These are phyloP conservation scores for Strobilomyces echinocephalus DNA, from an alignment of 768 basidiomycete genomes.

Conservation along the genomic window DNA sequence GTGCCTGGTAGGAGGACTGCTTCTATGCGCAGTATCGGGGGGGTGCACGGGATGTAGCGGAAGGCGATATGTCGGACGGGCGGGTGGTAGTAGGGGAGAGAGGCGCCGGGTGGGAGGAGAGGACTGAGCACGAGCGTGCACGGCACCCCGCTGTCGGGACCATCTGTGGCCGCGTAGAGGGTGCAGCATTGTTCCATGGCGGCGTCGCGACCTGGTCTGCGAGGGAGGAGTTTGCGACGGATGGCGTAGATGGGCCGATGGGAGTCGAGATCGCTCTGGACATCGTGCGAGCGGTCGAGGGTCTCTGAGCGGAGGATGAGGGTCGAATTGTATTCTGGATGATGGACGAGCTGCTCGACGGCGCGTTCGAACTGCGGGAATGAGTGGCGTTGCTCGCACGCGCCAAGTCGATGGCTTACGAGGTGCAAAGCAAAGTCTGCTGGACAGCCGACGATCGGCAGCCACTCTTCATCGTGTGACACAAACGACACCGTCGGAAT, in stretches of 20 bases:
- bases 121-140: constrained; percentile 56
- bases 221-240: constrained; percentile 67
- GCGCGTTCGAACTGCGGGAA: constrained; percentile 64
- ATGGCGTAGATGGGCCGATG: constrained; percentile 46
- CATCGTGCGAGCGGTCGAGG: constrained; percentile 37
- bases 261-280: constrained; percentile 30
- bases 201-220: constrained; percentile 71
- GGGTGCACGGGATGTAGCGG: constrained; percentile 47
- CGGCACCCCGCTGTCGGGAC: constrained; percentile 24
- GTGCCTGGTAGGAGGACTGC: constrained; percentile 37
- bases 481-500: constrained; percentile 1
- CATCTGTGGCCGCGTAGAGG: constrained; percentile 43
- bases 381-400: not conserved
- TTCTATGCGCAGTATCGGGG: constrained; percentile 21
- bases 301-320: constrained; percentile 84
- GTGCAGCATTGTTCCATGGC: constrained; percentile 75
- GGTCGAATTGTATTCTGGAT: constrained; percentile 91
- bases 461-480: constrained; percentile 16
- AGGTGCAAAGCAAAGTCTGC: constrained; percentile 41
- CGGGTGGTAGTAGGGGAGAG: constrained; percentile 89
- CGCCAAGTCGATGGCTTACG: constrained; percentile 27
- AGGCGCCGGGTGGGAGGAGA: constrained; percentile 38
- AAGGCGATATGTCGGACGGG: constrained; percentile 76
- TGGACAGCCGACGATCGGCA: constrained; percentile 38
- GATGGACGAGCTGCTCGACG: constrained; percentile 67